Conservation (phyloP, 306 rosid genomes). For the Prunus campanulata region DNA sequence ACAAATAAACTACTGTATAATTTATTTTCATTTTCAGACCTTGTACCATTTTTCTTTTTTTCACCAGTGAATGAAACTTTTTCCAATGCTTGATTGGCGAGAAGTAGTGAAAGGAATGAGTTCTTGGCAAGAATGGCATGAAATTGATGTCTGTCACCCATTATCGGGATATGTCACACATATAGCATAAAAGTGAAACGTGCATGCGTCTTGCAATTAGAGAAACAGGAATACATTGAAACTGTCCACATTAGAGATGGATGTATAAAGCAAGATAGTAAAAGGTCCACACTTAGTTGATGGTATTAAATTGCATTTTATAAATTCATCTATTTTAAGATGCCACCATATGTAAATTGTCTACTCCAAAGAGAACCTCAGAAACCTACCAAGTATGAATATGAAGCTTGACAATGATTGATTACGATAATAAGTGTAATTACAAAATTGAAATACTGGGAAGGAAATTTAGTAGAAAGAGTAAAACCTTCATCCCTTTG, state of each 20-base stretch:
- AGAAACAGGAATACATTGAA: background rate
- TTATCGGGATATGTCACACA: too few species aligned
- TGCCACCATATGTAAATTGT: background rate
- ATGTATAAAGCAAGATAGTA: background rate
- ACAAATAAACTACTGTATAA: background rate
- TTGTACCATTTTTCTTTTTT: background rate
- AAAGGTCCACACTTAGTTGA: background rate
- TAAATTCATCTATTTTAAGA: background rate
- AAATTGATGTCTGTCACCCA: background rate
- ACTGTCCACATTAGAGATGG: background rate
- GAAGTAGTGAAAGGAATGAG: background rate
- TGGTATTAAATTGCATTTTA: background rate
- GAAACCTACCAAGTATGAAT: slow-evolving; percentile 1
- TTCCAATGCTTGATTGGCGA: background rate
- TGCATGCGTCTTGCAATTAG: background rate
- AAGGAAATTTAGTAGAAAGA: background rate
- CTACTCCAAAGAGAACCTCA: background rate
- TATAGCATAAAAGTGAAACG: background rate
- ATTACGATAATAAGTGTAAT: background rate
- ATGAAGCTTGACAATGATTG: background rate
- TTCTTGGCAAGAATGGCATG: background rate
- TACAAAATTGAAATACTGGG: slow-evolving; percentile 15
- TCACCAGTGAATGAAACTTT: background rate
- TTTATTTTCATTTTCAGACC: background rate
- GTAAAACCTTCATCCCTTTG: slow-evolving; percentile 93